Evolutionary conservation across 2,329 filamentous ascomycete species (phyloP), one percentile per base, ranked within the genome.

Genomic region (Orbilia ellipsospora): DNA sequence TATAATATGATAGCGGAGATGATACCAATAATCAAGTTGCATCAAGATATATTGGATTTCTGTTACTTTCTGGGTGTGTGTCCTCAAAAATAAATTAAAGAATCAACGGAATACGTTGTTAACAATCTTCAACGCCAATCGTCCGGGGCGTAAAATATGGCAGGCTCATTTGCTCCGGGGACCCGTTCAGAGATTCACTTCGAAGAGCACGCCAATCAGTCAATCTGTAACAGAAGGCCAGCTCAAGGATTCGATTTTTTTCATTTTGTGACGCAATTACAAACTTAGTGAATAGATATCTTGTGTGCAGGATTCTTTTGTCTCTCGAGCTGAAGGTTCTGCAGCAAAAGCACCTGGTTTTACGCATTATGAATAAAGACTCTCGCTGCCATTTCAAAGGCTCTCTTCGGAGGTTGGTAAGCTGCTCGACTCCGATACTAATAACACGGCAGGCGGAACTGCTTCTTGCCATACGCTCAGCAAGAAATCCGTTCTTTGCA

Each of bases 381-480:
- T 4, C n/a, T 56, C 36, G 28, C 54, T 40, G 16, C 15, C n/a
- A 59, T 59, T 59, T 31, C 55, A 20, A 45, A 48, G 36, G 50
- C 52, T n/a, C n/a, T n/a, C 20, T 23, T 44, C 12, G 40, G 40
- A 57, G 54, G 62, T 55, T 55, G 63, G 63, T 51, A 50, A 28
- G 45, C 44, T 52, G 28, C 7, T 31, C 28, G 42, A 13, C 40
- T 52, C 42, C 40, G 63, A 74, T 63, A 67, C 62, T 40, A 48
- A 61, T 61, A 56, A 42, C 54, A 67, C 63, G 69, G 69, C 63
- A 62, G 56, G 42, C 69, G 69, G 61, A 73, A 66, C 61, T 66
- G 52, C 63, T 40, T 40, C 44, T 73, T 60, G 23, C 56, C 62
- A 62, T 5, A 48, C 28, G 28, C 28, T 26, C 44, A 55, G 56